Base-by-base conservation (phyloP, 768 basidiomycete species). In the Mycena capillaripes region DNA sequence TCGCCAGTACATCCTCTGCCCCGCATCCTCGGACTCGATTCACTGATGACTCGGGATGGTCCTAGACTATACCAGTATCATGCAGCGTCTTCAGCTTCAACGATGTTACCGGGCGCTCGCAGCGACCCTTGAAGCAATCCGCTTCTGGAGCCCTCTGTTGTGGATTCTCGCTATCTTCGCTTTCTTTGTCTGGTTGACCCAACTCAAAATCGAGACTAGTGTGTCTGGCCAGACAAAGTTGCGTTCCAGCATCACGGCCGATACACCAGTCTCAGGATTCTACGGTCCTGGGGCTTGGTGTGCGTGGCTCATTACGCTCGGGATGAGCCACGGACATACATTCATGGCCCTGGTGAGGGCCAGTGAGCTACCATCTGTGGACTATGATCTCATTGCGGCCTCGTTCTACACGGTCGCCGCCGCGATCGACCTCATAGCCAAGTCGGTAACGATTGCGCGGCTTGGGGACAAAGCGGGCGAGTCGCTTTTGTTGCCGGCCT, bases 241-340 rank as follows among this genome's bases (percentile, higher is more conserved):
- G 55, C 65, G 19, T 19, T 68, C 65, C 10, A 27, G n/a, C 1
- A 44, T 66, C 29, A 57, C 65, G 8, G n/a, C 2, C 11, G 55
- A 66, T 19, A 66, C 65, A n/a, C 65, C 53, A 29, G 40, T 66
- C 42, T 66, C 65, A 11, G 65, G 65, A 46, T 66, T 42, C 9
- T 66, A 66, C 17, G 65, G 65, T 16, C 65, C 65, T 2, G 65
- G 65, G 2, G n/a, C 27, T 12, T 56, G 55, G 53, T 57, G 40
- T 10, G 25, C 25, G 48, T 50, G 12, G 12, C 65, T 66, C 55
- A 40, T 57, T 30, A 66, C 65, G 32, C 55, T 66, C 16, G 65
- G 65, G 19, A 66, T 66, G 65, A 44, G 14, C 40, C 65, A 66
- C 12, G 42, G 25, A 3, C 53, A 57, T 46, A 57, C 21, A 29